Conservation (phyloP, 345 rosid species). For the Chamaenerion angustifolium region DNA sequence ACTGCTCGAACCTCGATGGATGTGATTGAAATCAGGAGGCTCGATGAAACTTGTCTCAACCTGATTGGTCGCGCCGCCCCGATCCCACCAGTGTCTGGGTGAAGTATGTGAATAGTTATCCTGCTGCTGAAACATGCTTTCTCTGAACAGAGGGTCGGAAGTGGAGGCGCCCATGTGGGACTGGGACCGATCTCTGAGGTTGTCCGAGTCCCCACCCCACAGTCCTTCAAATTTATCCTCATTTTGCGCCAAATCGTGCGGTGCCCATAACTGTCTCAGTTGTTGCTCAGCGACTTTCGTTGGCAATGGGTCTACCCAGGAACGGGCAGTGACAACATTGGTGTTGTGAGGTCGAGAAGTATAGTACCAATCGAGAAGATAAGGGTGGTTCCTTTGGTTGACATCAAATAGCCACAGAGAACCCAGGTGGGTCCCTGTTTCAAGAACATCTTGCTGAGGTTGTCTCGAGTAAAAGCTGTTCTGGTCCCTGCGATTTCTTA, state of each 20-base stretch:
- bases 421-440: slow-evolving; percentile 27
- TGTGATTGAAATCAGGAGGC: slow-evolving; percentile 54
- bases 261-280: slow-evolving; percentile 31
- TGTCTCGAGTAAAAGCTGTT: slow-evolving; percentile 37
- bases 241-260: slow-evolving; percentile 20
- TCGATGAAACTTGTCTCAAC: slow-evolving; percentile 22
- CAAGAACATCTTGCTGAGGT: slow-evolving; percentile 18
- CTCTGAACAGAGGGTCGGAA: slow-evolving; percentile 53
- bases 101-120: slow-evolving; percentile 23
- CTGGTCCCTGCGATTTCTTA: slow-evolving; percentile 29
- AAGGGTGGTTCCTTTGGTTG: slow-evolving; percentile 62
- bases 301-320: slow-evolving; percentile 7
- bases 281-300: slow-evolving; percentile 20
- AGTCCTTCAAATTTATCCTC: slow-evolving; percentile 20
- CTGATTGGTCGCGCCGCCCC: slow-evolving; percentile 18
- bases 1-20: slow-evolving; percentile 1
- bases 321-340: slow-evolving; percentile 7
- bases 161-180: slow-evolving; percentile 59
- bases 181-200: slow-evolving; percentile 19
- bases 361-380: slow-evolving; percentile 89
- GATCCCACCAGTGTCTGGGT: slow-evolving; percentile 77
- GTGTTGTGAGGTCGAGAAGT: slow-evolving; percentile 34
- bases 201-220: slow-evolving; percentile 11
- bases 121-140: slow-evolving; percentile 47
- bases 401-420: slow-evolving; percentile 58